Percentiles rank a stretch among this genome's conserved stretches.
These are phyloP conservation scores for Paecilomyces formosus DNA, from an alignment of 2,329 filamentous ascomycete genomes.

Conservation along the genomic window DNA sequence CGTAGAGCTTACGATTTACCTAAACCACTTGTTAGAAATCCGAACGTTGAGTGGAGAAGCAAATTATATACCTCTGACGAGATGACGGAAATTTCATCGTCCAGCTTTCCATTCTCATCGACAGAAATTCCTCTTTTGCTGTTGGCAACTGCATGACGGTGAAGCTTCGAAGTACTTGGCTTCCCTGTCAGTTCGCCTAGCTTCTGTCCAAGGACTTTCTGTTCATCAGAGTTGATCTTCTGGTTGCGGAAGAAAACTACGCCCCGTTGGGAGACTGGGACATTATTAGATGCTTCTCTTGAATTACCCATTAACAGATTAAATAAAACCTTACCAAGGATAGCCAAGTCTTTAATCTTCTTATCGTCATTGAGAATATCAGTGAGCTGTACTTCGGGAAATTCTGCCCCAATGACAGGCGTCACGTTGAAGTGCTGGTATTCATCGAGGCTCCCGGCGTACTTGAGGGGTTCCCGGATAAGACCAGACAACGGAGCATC, in stretches of 20 bases:
- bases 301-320: neutral
- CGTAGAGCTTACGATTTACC: conserved; percentile 18
- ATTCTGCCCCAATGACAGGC: conserved; percentile 41
- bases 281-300: neutral
- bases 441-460: conserved; percentile 26
- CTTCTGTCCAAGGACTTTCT: conserved; percentile 3
- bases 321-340: conserved; percentile 5
- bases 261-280: conserved; percentile 38
- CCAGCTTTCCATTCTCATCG: conserved; percentile 29
- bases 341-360: conserved; percentile 30
- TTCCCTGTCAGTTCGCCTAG: conserved; percentile 33
- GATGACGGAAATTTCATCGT: conserved; percentile 37
- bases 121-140: conserved; percentile 26
- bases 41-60: neutral
- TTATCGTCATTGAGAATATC: conserved; percentile 30
- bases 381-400: conserved; percentile 22
- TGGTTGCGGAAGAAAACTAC: conserved; percentile 19
- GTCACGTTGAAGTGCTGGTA: conserved; percentile 36
- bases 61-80: conserved; percentile 17
- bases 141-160: conserved; percentile 35
- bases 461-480: conserved; percentile 17
- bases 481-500: neutral
- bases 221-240: conserved; percentile 2
- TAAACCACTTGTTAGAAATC: neutral
- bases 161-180: conserved; percentile 23